These are phyloP conservation scores for Phytophthora pseudosyringae DNA, from an alignment of 352 stramenopile genomes.

Conservation along the genomic window DNA sequence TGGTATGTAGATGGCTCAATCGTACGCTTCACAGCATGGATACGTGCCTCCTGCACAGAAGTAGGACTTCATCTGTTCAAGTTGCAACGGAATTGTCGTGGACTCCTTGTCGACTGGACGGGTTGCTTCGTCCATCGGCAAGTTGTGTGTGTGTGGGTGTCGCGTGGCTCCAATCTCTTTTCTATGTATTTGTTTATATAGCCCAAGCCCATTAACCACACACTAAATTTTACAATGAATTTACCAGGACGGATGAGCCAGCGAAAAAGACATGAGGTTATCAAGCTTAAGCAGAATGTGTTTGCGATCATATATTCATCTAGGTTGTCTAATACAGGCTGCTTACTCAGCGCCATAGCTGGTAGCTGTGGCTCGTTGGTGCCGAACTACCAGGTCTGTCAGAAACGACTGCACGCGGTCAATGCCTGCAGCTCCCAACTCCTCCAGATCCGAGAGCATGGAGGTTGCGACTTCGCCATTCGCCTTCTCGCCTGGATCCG, in stretches of 20 bases:
- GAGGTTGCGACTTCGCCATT: conserved; percentile 29
- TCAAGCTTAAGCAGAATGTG: conserved; percentile 2
- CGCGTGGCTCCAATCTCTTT: conserved; percentile 22
- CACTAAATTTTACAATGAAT: conserved; percentile 7
- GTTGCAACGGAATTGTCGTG: neutral
- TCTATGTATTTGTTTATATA: conserved; percentile 40
- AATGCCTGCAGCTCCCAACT: conserved; percentile 23
- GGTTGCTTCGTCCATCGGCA: conserved; percentile 8
- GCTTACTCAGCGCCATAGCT: conserved; percentile 27
- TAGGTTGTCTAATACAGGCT: conserved; percentile 12
- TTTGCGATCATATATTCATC: conserved; percentile 14
- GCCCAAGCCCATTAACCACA: conserved; percentile 12
- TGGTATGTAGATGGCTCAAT: conserved; percentile 50
- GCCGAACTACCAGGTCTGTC: conserved; percentile 31
- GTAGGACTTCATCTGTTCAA: conserved; percentile 12
- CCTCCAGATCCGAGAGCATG: conserved; percentile 32
- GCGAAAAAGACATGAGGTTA: neutral
- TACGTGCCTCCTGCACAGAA: conserved; percentile 54
- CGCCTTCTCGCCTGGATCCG: conserved; percentile 16
- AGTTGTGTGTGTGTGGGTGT: conserved; percentile 8
- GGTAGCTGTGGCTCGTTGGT: conserved; percentile 35
- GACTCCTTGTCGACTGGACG: neutral
- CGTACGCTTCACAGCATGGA: conserved; percentile 47
- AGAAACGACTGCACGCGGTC: conserved; percentile 34
- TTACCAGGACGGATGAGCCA: neutral